Conservation (phyloP, 169 alveolate genomes). For the Amoebophrya sp. region DNA sequence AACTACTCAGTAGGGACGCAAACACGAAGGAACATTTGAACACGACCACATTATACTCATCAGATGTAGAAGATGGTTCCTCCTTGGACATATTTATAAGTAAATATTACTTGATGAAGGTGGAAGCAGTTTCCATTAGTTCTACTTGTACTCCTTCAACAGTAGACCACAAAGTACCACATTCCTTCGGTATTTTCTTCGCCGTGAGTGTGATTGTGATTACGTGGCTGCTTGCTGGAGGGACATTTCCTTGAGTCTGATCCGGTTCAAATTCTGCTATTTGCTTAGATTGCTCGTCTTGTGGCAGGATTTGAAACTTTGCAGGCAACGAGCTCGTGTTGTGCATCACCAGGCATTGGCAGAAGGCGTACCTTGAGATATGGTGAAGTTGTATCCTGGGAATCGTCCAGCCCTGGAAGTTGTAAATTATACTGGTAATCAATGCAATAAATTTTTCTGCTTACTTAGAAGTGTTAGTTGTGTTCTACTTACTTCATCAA, state of each 20-base stretch:
- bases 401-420: neutral
- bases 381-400: neutral
- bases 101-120: no score
- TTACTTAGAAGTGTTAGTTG: neutral
- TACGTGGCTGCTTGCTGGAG: constrained; percentile 64
- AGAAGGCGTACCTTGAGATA: neutral
- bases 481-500: no score
- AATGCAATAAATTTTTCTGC: neutral
- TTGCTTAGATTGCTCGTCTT: constrained; percentile 71
- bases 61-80: no score
- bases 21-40: no score
- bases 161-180: neutral
- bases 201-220: constrained; percentile 69
- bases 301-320: constrained; percentile 75
- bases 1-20: no score
- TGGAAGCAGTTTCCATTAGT: no score
- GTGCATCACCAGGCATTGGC: constrained; percentile 39
- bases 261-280: constrained; percentile 75
- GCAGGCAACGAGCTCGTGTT: constrained; percentile 76
- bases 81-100: no score
- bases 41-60: no score
- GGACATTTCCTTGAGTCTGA: constrained; percentile 73
- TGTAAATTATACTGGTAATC: neutral
- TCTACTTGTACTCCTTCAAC: no score
- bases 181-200: constrained; percentile 43